Base-by-base conservation (phyloP, 495 filamentous ascomycete genomes). In the Trichoderma erinaceum region DNA sequence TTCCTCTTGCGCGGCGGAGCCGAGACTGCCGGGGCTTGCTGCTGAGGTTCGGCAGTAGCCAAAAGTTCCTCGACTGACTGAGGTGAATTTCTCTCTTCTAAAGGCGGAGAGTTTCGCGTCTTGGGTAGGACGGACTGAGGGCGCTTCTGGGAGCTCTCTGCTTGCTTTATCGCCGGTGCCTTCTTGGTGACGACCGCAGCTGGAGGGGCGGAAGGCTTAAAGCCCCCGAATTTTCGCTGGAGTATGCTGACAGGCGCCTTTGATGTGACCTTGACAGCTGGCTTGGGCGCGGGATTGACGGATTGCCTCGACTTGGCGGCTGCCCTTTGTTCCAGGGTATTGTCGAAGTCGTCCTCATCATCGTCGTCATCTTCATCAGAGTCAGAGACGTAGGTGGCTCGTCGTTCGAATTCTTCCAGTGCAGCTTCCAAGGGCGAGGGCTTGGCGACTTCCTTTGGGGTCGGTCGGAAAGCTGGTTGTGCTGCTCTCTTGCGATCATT, bases 401-500 rank as follows among this genome's bases (percentile, higher is more conserved):
- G 67, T 50, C 43, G 15, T 27, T 63, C 41, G 38, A 13, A 48
- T 21, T 46, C 41, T 21, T 46, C 27, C 18, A 43, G 21, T 21
- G 66, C 66, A 32, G 41, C 23, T 18, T 41, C 44, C 18, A 21
- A 7, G n/a, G 10, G 43, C 1, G 21, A 67, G 15, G 15, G 23
- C 25, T 58, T 67, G 3, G 16, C 12, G 21, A 32, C 4, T 15
- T 58, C 44, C 25, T 41, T 38, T 13, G 43, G 15, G 41, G 38
- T 46, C 64, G 25, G 71, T 48, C 16, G 48, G 25, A 21, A 69
- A 32, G 63, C 69, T 61, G 46, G 74, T 35, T 75, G 76, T 7
- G 72, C 68, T 7, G 73, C 72, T 13, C 75, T 75, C 3, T 77
- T 70, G 21, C 73, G 68, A 16, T 78, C 77, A 46, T 76, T 70